Evolutionary conservation across 176 grass and related monocot species (phyloP), one percentile per base, ranked within the genome.

Genomic region (Phragmites australis): DNA sequence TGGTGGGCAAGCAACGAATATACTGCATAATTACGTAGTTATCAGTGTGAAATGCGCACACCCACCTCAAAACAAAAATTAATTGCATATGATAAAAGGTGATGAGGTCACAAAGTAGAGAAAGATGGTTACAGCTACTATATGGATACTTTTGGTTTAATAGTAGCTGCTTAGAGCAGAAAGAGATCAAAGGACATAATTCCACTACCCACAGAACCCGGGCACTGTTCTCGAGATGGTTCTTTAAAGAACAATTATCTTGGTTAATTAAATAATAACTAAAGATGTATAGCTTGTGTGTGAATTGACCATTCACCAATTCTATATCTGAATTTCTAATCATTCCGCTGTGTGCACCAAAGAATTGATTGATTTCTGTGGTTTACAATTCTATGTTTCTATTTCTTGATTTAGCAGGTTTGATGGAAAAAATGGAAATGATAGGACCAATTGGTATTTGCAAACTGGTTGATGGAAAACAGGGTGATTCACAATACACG

Each of bases 171-270:
- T 75, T 91, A 70, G 86, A 54, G 86, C 78, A 42, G 78, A 88
- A 91, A 91, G 89, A 78, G 74, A 91, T 74, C 61, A 88, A 88
- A 88, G 81, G 71, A 58, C 41, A 65, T 32, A 59, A 64, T 63
- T 72, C 89, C 89, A 91, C 86, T 64, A 55, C 64, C 67, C 89
- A 75, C 40, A 88, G 49, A 92, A 92, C 80, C 74, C 69, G 90
- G 90, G 77, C 83, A 70, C 79, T 75, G 82, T 74, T 55, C 79
- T 76, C 86, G 15, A 79, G 22, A 70, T 82, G 86, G 18, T 53
- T 75, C 73, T 74, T 47, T 74, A 77, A 81, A 85, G 26, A 85
- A 82, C 11, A 58, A 72, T 65, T 82, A 89, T 89, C 46, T 81
- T 81, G 47, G 1, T 62, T 75, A 76, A 77, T 82, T 77, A 81